These are phyloP conservation scores for Aspergillus ibericus DNA, from an alignment of 2,329 filamentous ascomycete genomes.

Conservation along the genomic window DNA sequence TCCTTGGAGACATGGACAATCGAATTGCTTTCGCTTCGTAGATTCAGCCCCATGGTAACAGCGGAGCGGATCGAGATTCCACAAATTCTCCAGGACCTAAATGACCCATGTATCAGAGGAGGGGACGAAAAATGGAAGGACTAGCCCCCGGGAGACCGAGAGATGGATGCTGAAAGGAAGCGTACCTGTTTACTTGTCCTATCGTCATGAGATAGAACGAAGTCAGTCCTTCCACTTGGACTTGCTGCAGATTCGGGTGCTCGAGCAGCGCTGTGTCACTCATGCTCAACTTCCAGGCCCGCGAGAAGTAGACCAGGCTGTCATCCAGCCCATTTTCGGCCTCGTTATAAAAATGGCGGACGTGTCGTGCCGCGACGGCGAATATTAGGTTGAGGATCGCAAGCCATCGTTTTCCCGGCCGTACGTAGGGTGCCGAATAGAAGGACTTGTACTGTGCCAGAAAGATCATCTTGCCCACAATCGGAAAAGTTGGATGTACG, in stretches of 20 bases:
- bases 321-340: slow-evolving; percentile 32
- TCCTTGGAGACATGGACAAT: slow-evolving; percentile 41
- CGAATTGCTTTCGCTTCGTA: slow-evolving; percentile 41
- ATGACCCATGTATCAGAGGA: background rate
- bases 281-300: slow-evolving; percentile 43
- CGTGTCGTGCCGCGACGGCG: slow-evolving; percentile 43
- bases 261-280: slow-evolving; percentile 37
- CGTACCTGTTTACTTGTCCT: slow-evolving; percentile 46
- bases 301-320: slow-evolving; percentile 43
- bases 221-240: slow-evolving; percentile 44
- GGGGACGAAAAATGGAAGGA: too few relatives aligned
- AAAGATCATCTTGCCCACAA: slow-evolving; percentile 43
- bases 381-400: slow-evolving; percentile 48
- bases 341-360: slow-evolving; percentile 29
- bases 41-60: slow-evolving; percentile 44
- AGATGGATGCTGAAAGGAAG: background rate
- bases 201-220: slow-evolving; percentile 43
- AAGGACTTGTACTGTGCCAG: slow-evolving; percentile 40
- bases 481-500: slow-evolving; percentile 45
- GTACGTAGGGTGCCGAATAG: slow-evolving; percentile 30
- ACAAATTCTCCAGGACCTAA: slow-evolving; percentile 44
- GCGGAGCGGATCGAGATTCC: slow-evolving; percentile 45
- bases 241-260: slow-evolving; percentile 45
- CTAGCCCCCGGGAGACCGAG: background rate
- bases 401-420: slow-evolving; percentile 42